Percentiles rank a stretch among this genome's conserved stretches.
These are phyloP conservation scores for Geranium brycei DNA, from an alignment of 345 rosid genomes.

Conservation along the genomic window DNA sequence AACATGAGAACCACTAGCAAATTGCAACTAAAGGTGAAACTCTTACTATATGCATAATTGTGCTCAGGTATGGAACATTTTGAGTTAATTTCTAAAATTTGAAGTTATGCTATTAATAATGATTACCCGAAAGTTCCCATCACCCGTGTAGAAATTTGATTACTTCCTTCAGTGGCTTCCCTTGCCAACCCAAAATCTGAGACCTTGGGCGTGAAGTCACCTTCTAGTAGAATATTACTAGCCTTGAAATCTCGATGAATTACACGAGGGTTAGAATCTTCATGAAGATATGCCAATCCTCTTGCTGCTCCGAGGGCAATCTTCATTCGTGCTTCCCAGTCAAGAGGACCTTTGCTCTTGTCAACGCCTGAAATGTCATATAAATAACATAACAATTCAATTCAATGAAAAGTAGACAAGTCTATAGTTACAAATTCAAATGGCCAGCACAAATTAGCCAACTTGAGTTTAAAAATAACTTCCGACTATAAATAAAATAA, in stretches of 20 bases:
- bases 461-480: not conserved
- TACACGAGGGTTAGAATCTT: conserved; percentile 96
- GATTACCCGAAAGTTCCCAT: conserved; percentile 99
- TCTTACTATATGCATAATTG: not conserved
- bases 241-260: conserved; percentile 98
- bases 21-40: not conserved
- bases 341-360: conserved; percentile 62
- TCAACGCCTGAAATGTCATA: conserved; percentile 36
- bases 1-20: not conserved
- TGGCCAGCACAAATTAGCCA: conserved; percentile 2
- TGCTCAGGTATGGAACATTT: not conserved
- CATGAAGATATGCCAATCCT: conserved; percentile 97
- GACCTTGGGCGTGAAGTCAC: conserved; percentile 91
- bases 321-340: conserved; percentile 94
- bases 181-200: conserved; percentile 98
- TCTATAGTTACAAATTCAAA: not conserved
- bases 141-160: conserved; percentile 89
- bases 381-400: conserved; percentile 3
- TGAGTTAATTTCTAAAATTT: not conserved
- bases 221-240: conserved; percentile 79
- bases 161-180: conserved; percentile 99
- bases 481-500: not conserved
- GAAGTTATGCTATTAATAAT: not conserved
- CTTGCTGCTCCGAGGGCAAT: conserved; percentile 99
- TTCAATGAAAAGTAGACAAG: not conserved